Evolutionary conservation across 1,284 basidiomycete genomes (phyloP), one percentile per base, ranked within the genome.

Genomic region (Laetiporus sulphureus): DNA sequence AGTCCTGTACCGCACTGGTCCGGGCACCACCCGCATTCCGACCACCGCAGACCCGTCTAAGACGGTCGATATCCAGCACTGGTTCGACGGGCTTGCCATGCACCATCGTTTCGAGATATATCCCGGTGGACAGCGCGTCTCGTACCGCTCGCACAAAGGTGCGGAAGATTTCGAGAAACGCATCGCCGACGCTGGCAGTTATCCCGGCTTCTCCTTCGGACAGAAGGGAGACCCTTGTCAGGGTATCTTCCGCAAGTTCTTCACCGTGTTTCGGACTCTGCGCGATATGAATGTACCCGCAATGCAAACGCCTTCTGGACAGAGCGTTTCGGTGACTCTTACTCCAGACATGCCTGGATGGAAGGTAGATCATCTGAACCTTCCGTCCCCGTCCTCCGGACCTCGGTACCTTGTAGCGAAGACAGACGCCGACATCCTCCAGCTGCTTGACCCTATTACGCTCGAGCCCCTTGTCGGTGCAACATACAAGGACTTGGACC

Each of bases 401-500:
- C 41, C 59, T 11, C 51, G 55, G 30, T 56, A 58, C 32, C 52
- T 68, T 16, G 61, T 65, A 44, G 56, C 31, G 27, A 65, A 61
- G 49, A 60, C 62, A 13, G 64, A 66, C 38, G 3, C 45, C 1
- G 24, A 52, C 23, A 19, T 27, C 0, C 2, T 64, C 13, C 58
- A 57, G 35, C 38, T 64, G 32, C 53, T 66, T 5, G 56, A 67
- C n/a, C 56, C 65, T 3, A 57, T 58, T n/a, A 63, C 64, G 1
- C 61, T 66, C 21, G 59, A 64, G 23, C 63, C 65, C 4, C 48
- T 65, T 41, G 56, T 53, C 23, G 12, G 53, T 8, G 49, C 38
- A 12, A 48, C 47, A 1, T 65, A 67, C 48, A 31, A 45, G 0
- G 38, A 39, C 3, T 46, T 66, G n/a, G 55, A 64, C 36, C 56